phyloP scores from a whole-genome alignment of 257 asterid species.

The Anisodus tanguticus region DNA sequence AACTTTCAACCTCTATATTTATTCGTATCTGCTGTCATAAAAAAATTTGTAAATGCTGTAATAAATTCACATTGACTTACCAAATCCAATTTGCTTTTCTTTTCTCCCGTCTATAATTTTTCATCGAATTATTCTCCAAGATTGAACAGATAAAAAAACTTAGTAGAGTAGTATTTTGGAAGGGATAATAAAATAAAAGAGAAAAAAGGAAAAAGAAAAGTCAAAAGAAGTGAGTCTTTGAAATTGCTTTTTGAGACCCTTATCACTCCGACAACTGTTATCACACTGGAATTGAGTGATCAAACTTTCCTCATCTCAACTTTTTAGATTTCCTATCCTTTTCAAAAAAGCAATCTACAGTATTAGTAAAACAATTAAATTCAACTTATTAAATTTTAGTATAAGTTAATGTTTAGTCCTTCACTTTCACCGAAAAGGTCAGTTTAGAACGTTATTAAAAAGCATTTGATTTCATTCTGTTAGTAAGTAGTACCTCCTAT shows the following conservation, averaged over 20 bases:
- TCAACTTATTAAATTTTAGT: no score
- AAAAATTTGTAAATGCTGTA: not conserved
- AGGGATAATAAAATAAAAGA: not conserved
- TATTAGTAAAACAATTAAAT: no score
- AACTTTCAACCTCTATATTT: no score
- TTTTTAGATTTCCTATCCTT: not conserved
- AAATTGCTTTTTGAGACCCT: constrained; percentile 19
- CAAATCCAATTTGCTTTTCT: not conserved
- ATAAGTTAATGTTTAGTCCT: not conserved
- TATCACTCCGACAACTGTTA: not conserved
- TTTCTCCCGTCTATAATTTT: not conserved
- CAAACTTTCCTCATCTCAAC: not conserved
- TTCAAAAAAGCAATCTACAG: no score
- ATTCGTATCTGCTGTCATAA: not conserved
- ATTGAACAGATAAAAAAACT: no score
- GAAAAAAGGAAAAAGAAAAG: not conserved
- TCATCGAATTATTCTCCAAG: not conserved
- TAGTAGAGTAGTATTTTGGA: not conserved
- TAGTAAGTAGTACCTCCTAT: no score
- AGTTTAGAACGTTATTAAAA: no score
- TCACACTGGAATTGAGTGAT: not conserved
- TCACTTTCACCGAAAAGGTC: not conserved
- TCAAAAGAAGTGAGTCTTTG: not conserved
- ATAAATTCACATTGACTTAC: not conserved
- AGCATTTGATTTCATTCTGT: not conserved